Evolutionary conservation across 495 filamentous ascomycete species (phyloP), one percentile per base, ranked within the genome.

Genomic region (Pseudevernia furfuracea): DNA sequence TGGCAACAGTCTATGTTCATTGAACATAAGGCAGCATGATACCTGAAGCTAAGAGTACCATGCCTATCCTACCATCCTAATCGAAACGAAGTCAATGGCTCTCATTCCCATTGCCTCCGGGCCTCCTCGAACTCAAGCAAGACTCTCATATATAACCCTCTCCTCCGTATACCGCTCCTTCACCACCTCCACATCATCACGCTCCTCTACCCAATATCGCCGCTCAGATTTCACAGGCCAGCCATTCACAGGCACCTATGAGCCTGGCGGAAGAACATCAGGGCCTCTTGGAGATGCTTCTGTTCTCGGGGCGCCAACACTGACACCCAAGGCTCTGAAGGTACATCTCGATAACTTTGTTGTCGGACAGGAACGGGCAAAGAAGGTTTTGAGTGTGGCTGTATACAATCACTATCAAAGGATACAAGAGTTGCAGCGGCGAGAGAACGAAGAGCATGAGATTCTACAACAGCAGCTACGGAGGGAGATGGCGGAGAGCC

Each of bases 331-430:
- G 64, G 79, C 85, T 64, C 78, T 98, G 68, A 97, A 97, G 76
- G 82, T 90, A 68, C 89, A 96, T 72, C 84, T 97, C 15, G 95
- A 98, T 71, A 88, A 93, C 72, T 97, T 91, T 73, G 93, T 98
- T 10, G 93, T 98, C 9, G 95, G 95, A 30, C 94, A 98, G 73
- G 89, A 96, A 69, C 87, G 90, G 58, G 90, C 94, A n/a, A 98
- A 97, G 81, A 94, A 94, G 73, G 88, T 92, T 32, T 82, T 97
- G 59, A 93, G 90, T 67, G 88, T 92, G 15, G 91, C 92, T 5
- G 89, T 98, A n/a, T 97, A 91, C 75, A 96, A 97, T 76, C 94
- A 98, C 71, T 97, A 96, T 72, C 92, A 96, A 76, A 82, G 88
- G 44, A 83, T 96, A 65, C 86, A 89, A 64, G 89, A 96, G 69